Evolutionary conservation across 345 rosid genomes (phyloP), one percentile per base, ranked within the genome.

Genomic region (Sisymbrium irio): DNA sequence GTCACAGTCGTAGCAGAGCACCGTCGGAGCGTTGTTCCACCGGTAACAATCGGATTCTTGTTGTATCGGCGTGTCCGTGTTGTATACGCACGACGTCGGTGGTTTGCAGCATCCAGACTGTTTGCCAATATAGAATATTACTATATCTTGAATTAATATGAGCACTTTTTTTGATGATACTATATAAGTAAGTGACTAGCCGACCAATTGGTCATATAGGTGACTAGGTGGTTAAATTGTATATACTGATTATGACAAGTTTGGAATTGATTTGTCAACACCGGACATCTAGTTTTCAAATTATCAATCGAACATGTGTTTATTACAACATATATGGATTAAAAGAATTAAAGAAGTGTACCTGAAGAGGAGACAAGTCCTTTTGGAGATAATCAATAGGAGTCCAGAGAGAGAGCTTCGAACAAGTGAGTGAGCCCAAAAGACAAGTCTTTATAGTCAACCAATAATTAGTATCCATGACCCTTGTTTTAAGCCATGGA

Each of bases 51-150:
- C 99, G 4, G 85, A 81, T 62, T 90, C 97, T 66, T 92, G 99
- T 0, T 83, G 53, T 54, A 74, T 83, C 69, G 49, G 47, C 4
- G 83, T 83, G 17, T 72, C 91, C 74, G 49, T 69, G 80, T 84
- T 80, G 85, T 95, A 92, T 28, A 62, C 81, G 68, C 99, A 95
- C 9, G 98, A 72, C 4, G 97, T 90, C 5, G 98, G 97, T 44
- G 99, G 99, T 83, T 92, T 95, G 69, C 99, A 95, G 32, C 98
- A 95, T 53, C 99, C 99, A 0, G 99, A 92, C 99, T 88, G 74
- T 68, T 47, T 49, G 44, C n/a, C 53, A 66, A 66, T 30, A 50
- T 36, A 4, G 0, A 56, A 45, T 36, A 32, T 14, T 1, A 44
- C n/a, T n/a, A 32, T 7, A 22, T 46, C 19, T 17, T 1, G 7